Evolutionary conservation across 2,329 filamentous ascomycete genomes (phyloP), one percentile per base, ranked within the genome.

Genomic region (Cryphonectria carpinicola): DNA sequence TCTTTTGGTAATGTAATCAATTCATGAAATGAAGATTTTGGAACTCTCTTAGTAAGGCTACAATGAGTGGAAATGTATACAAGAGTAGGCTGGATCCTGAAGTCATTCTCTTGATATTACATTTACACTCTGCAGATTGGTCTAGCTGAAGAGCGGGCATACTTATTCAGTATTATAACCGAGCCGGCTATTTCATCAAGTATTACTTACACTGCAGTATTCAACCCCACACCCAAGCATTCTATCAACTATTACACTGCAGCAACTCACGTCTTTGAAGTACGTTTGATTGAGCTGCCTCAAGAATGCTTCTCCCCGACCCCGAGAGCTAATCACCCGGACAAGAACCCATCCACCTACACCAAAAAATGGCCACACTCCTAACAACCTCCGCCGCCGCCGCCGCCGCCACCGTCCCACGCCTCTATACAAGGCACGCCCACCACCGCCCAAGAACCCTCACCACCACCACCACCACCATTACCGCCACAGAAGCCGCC

Each of bases 401-500:
- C 13, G 13, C 52, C 46, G 8, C 7, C 6, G 5, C 52, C 13
- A 8, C 52, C 8, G 17, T 32, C 14, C 13, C 54, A 19, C 65
- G 65, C 6, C 70, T 67, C 43, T 43, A 32, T 54, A 49, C 46
- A n/a, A 63, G 68, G 54, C 43, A 66, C 22, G 37, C 49, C 49
- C 32, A 56, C 11, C 28, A 58, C 19, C 43, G 35, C 28, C 14
- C 14, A 8, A 70, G 67, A 52, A 62, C 68, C 22, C 41, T 70
- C 17, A 64, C 66, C 52, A 75, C 73, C 43, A 73, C 75, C 37
- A 60, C 68, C 28, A 32, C 32, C 32, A 32, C 32, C 32, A 32
- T 4, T 4, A 4, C 73, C 43, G 73, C 75, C 37, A 60, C 68
- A 19, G 74, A 72, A n/a, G 75, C 74, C 25, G 73, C 75, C 17